Percentiles rank a stretch among this genome's conserved stretches.
Conservation (phyloP, 805 yeast genomes). For the Starmerella kuoi region DNA sequence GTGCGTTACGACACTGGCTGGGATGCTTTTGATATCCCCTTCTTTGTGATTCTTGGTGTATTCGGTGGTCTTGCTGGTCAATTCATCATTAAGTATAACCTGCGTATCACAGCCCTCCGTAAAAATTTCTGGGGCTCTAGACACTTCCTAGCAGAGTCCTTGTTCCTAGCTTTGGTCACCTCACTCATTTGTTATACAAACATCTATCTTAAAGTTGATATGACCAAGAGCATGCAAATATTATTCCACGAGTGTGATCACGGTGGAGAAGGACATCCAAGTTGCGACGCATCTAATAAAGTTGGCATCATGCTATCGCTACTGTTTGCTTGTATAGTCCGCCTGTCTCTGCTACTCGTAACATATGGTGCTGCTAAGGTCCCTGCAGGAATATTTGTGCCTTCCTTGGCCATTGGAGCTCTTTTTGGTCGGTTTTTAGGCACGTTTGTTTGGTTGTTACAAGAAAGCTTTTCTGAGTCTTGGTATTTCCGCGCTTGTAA, state of each 20-base stretch:
- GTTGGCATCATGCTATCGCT: conserved; percentile 39
- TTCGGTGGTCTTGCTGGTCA: conserved; percentile 91
- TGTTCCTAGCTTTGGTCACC: conserved; percentile 53
- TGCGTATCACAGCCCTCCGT: conserved; percentile 64
- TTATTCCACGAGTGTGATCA: conserved; percentile 71
- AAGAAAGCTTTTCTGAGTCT: conserved; percentile 32
- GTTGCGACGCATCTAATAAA: conserved; percentile 24
- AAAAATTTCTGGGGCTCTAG: conserved; percentile 45
- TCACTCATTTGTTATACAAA: conserved; percentile 73
- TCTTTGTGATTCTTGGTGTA: conserved; percentile 64
- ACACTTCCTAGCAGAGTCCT: conserved; percentile 59
- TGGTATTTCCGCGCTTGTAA: conserved; percentile 25
- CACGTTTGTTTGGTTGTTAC: conserved; percentile 45
- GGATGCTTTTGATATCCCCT: conserved; percentile 71
- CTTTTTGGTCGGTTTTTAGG: conserved; percentile 85
- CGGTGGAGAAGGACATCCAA: conserved; percentile 31
- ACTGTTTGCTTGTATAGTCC: conserved; percentile 53
- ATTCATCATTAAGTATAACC: conserved; percentile 59
- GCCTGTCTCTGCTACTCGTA: conserved; percentile 61
- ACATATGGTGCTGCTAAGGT: conserved; percentile 79
- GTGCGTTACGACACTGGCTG: conserved; percentile 79
- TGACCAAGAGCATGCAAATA: conserved; percentile 91
- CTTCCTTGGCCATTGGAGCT: conserved; percentile 95
- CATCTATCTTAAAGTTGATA: conserved; percentile 67
- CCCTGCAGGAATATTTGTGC: conserved; percentile 94